A percentile compares a stretch with the other conserved stretches of the same genome.
Conservation (phyloP, 257 asterid genomes). For the Mitragyna speciosa region DNA sequence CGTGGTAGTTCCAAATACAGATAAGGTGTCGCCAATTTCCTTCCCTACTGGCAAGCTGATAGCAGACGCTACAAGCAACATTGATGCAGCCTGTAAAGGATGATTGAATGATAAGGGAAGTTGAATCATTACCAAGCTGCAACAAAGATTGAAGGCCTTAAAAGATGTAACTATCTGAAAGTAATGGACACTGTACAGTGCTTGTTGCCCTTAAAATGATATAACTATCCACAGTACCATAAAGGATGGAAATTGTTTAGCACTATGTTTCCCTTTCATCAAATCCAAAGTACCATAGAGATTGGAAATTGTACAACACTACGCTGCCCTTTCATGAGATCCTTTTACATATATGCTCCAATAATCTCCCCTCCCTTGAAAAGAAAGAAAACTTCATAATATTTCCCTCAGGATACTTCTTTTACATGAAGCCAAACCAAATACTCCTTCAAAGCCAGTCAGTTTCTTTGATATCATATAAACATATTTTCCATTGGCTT, state of each 20-base stretch:
- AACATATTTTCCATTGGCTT: background rate
- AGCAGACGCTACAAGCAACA: slow-evolving; percentile 57
- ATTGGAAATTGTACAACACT: background rate
- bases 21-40: slow-evolving; percentile 54
- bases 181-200: too few species aligned
- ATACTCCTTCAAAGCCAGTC: background rate
- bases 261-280: too few species aligned
- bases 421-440: background rate
- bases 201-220: too few species aligned
- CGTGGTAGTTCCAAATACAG: slow-evolving; percentile 70
- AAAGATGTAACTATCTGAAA: background rate
- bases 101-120: background rate
- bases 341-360: background rate
- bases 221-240: too few species aligned
- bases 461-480: background rate
- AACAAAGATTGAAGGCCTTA: background rate
- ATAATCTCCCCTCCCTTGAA: background rate
- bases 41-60: slow-evolving; percentile 53
- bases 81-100: slow-evolving; percentile 66
- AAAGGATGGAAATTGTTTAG: too few species aligned
- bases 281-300: background rate
- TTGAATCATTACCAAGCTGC: background rate
- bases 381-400: background rate
- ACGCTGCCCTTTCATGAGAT: background rate
- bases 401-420: background rate